Base-by-base conservation (phyloP, 495 filamentous ascomycete species). In the Penicillium arizonense region DNA sequence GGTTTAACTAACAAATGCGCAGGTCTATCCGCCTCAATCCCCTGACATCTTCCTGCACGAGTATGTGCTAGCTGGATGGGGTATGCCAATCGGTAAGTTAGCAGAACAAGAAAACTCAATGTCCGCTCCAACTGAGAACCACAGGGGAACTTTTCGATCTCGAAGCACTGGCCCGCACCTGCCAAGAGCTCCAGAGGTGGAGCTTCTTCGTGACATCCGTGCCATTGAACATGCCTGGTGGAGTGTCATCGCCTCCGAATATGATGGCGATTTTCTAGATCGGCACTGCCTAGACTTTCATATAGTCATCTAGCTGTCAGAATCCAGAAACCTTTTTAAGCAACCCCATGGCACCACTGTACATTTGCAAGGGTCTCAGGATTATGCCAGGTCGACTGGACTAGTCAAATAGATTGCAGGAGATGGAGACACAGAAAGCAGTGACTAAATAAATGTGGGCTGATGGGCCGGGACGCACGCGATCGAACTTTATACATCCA, bases 21-120 rank as follows among this genome's bases (percentile, higher is more conserved):
- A 73, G 63, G 60, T 64, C 4, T 72, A 70, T 39, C 59, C 67
- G 4, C 67, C 67, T n/a, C 63, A 68, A 38, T 57, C 47, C 33
- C 57, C 59, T n/a, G 59, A 69, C 40, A 26, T 72, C 4, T 65
- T 71, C 35, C 50, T 83, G 38, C 80, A 82, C 59, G 73, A 84
- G 49, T 79, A 75, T 63, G 57, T 82, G 2, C 66, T 85, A 10
- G 74, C 70, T 21, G 76, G 77, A 50, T 85, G 78, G 79, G 81
- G 82, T 2, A 69, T 76, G 61, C 81, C 81, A 11, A 79, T 84
- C 52, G 80, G 81, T 71, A 53, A 59, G 62, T 56, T 44, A 24
- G 16, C 32, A 11, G 23, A 21, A 18, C 36, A 11, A 16, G 14
- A 34, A 4, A 12, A 9, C 14, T 33, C 11, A 23, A 37, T 32